A percentile compares a stretch with the other conserved stretches of the same genome.
Conservation (phyloP, 495 filamentous ascomycete species). For the Pyrenula aspistea region DNA sequence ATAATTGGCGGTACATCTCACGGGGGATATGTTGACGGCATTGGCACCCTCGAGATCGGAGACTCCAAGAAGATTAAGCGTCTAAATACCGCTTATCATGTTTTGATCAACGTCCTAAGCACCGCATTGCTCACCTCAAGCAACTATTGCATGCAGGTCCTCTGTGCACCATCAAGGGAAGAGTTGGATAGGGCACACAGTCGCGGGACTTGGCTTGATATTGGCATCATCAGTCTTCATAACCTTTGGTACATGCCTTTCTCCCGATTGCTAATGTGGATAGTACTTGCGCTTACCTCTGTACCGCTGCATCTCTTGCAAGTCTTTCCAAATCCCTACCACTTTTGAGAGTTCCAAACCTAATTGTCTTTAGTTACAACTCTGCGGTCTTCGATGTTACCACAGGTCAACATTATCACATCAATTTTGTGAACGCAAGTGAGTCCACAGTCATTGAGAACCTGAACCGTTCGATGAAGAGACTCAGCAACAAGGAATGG, state of each 20-base stretch:
- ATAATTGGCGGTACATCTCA: background rate
- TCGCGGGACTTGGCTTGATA: constrained; percentile 35
- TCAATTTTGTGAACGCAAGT: constrained; percentile 9
- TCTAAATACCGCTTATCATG: constrained; percentile 6
- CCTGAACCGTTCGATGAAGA: background rate
- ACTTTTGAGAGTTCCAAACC: background rate
- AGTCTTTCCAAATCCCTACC: background rate
- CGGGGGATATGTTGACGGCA: background rate
- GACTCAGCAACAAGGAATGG: background rate
- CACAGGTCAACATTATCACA: constrained; percentile 20
- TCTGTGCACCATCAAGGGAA: constrained; percentile 37
- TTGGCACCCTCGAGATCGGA: background rate
- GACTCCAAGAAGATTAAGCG: background rate
- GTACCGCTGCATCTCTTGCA: constrained; percentile 8
- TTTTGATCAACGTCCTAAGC: constrained; percentile 20
- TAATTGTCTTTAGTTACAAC: constrained; percentile 10
- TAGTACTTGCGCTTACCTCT: constrained; percentile 10
- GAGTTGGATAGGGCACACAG: constrained; percentile 36
- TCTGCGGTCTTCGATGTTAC: constrained; percentile 26
- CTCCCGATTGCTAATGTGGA: constrained; percentile 21
- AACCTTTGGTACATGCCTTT: constrained; percentile 30
- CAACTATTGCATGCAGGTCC: constrained; percentile 32
- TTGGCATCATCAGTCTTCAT: constrained; percentile 35
- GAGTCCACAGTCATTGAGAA: background rate
- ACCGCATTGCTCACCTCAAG: constrained; percentile 23